Evolutionary conservation across 139 green algal species (phyloP).

Genomic region (Chlamydomonas sphaeroides): DNA sequence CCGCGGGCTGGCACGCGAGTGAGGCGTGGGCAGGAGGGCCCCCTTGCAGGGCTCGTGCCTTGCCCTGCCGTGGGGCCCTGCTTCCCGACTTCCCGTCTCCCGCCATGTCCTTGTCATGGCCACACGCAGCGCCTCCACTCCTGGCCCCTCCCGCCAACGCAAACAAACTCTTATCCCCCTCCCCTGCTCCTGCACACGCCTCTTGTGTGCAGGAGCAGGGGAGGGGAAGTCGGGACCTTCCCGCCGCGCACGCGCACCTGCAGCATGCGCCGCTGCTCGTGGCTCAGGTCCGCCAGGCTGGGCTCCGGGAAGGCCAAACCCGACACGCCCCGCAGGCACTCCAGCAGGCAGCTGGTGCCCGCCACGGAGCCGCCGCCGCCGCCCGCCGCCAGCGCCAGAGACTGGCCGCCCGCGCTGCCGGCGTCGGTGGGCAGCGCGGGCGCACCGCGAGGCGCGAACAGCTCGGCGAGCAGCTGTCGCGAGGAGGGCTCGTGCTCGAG

Average conservation of each 20-base stretch:
- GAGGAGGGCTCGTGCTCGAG: slow-evolving; percentile 40
- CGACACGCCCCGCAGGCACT: slow-evolving; percentile 21
- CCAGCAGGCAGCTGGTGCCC: slow-evolving; percentile 33
- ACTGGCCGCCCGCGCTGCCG: not conserved
- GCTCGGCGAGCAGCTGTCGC: slow-evolving; percentile 48
- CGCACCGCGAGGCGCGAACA: slow-evolving; percentile 36
- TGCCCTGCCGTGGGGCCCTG: too few relatives aligned
- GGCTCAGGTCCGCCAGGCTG: slow-evolving; percentile 11
- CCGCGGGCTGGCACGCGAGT: too few relatives aligned
- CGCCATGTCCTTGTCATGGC: too few relatives aligned
- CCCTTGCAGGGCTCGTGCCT: too few relatives aligned
- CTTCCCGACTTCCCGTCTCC: too few relatives aligned
- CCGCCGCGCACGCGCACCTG: slow-evolving; percentile 20
- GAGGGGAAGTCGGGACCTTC: too few relatives aligned
- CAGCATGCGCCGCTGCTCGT: slow-evolving; percentile 32
- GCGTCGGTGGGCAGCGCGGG: not conserved
- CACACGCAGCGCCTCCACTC: too few relatives aligned
- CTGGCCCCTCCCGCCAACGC: too few relatives aligned
- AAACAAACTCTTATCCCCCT: too few relatives aligned
- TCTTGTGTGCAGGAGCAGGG: too few relatives aligned
- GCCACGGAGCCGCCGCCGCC: not conserved
- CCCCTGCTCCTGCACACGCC: too few relatives aligned
- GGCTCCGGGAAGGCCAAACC: slow-evolving; percentile 21
- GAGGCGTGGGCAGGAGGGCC: too few relatives aligned
- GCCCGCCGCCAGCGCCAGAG: not conserved